Conservation (phyloP, 164 flowering plant genomes). For the Nelumbo lutea region DNA sequence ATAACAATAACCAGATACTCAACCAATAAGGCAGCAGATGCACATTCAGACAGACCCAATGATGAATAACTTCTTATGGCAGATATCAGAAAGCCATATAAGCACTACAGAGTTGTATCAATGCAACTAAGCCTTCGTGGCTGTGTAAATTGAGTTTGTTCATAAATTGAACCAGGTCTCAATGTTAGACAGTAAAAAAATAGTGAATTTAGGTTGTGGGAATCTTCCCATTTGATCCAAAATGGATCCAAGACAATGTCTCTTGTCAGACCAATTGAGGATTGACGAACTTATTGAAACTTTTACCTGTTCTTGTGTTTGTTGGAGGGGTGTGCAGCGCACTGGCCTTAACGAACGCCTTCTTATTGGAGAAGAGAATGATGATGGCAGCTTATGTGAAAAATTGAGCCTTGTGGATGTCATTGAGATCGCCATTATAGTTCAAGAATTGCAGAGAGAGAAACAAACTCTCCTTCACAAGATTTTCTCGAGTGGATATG, state of each 20-base stretch:
- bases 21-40: too few relatives aligned
- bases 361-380: background rate
- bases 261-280: background rate
- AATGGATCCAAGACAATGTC: background rate
- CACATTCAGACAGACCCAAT: too few relatives aligned
- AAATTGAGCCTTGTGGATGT: slow-evolving; percentile 12
- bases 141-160: background rate
- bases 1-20: too few relatives aligned
- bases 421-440: slow-evolving; percentile 17
- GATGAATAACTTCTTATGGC: too few relatives aligned
- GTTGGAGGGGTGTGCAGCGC: slow-evolving; percentile 17
- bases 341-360: slow-evolving; percentile 4
- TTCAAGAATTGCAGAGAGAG: background rate
- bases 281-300: background rate
- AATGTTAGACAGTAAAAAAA: background rate
- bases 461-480: background rate
- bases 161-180: background rate
- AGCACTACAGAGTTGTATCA: background rate
- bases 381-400: slow-evolving; percentile 1
- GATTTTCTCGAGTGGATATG: background rate
- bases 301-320: slow-evolving; percentile 18
- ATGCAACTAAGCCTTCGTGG: background rate
- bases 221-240: background rate
- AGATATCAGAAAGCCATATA: background rate
- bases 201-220: background rate